phyloP scores from a whole-genome alignment of 2,329 filamentous ascomycete species.

The Uncinocarpus reesii region DNA sequence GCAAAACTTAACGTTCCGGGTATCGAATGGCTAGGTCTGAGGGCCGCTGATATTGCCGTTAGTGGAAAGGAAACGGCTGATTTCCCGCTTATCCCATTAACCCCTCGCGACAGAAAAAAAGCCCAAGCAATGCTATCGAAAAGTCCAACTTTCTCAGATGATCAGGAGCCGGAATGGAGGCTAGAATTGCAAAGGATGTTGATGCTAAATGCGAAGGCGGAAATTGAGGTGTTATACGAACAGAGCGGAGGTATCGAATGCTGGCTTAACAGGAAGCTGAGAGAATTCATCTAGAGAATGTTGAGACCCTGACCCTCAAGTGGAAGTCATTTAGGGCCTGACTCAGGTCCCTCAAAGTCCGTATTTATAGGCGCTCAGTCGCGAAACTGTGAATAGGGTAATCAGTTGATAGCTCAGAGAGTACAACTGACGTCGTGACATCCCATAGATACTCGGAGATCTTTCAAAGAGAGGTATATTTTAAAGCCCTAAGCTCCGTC shows the following conservation, averaged over 20 bases:
- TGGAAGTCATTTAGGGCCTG: too few relatives aligned
- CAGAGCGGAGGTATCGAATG: constrained; percentile 31
- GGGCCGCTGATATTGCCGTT: constrained; percentile 30
- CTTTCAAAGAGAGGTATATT: background rate
- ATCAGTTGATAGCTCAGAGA: too few relatives aligned
- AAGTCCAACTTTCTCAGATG: constrained; percentile 34
- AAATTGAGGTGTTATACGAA: constrained; percentile 48
- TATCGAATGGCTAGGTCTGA: constrained; percentile 51
- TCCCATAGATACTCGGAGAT: background rate
- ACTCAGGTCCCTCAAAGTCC: too few relatives aligned
- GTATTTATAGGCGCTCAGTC: too few relatives aligned
- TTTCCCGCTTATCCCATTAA: constrained; percentile 38
- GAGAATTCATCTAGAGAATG: background rate
- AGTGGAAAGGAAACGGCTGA: constrained; percentile 20
- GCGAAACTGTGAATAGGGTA: too few relatives aligned
- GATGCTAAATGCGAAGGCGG: constrained; percentile 52
- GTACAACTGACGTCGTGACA: too few relatives aligned
- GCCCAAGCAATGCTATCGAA: constrained; percentile 44
- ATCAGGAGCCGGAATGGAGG: constrained; percentile 38
- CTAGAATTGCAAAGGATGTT: constrained; percentile 51
- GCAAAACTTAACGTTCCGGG: constrained; percentile 37
- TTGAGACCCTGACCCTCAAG: too few relatives aligned
- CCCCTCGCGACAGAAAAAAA: constrained; percentile 45
- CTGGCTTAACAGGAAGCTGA: constrained; percentile 32
- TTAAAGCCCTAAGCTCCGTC: constrained; percentile 65